A percentile compares a stretch with the other conserved stretches of the same genome.
These are phyloP conservation scores for Catharanthus roseus DNA, from an alignment of 257 asterid genomes.

Conservation along the genomic window DNA sequence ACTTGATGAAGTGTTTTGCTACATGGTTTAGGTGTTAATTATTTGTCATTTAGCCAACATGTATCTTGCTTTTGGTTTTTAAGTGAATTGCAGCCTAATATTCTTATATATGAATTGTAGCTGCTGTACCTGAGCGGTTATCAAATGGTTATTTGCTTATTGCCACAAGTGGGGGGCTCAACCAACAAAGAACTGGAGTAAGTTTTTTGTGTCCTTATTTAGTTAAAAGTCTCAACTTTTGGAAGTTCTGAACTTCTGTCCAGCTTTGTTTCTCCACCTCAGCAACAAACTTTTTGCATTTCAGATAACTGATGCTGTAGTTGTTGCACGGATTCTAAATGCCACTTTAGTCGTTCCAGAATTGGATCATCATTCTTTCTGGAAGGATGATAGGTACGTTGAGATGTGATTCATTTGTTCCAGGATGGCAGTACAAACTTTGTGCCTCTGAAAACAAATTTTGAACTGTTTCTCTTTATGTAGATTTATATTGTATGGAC, in stretches of 20 bases:
- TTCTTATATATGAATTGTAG: slow-evolving; percentile 39
- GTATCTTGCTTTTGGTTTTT: slow-evolving; percentile 9
- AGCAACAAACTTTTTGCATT: slow-evolving; percentile 22
- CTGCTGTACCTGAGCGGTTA: slow-evolving; percentile 60
- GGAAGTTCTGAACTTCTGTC: slow-evolving; percentile 12
- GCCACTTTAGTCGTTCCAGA: slow-evolving; percentile 96
- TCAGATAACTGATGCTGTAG: slow-evolving; percentile 99
- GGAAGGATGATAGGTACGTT: slow-evolving; percentile 95
- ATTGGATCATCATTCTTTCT: slow-evolving; percentile 89
- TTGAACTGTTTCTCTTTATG: not conserved
- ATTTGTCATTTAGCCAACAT: not conserved
- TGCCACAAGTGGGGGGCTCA: slow-evolving; percentile 97
- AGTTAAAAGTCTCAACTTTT: slow-evolving; percentile 1
- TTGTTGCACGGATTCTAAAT: slow-evolving; percentile 88
- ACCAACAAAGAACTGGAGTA: slow-evolving; percentile 98
- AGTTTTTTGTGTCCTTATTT: slow-evolving; percentile 31
- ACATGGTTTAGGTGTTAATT: not conserved
- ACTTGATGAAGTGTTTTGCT: not conserved
- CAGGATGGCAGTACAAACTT: not conserved
- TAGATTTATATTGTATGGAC: not conserved
- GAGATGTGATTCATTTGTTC: slow-evolving; percentile 14
- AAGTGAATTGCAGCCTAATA: slow-evolving; percentile 21
- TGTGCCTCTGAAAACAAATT: not conserved
- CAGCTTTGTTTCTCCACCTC: slow-evolving; percentile 13
- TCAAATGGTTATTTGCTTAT: slow-evolving; percentile 96